A percentile compares a stretch with the other conserved stretches of the same genome.
These are phyloP conservation scores for Acacia crassicarpa DNA, from an alignment of 306 rosid genomes.

Conservation along the genomic window DNA sequence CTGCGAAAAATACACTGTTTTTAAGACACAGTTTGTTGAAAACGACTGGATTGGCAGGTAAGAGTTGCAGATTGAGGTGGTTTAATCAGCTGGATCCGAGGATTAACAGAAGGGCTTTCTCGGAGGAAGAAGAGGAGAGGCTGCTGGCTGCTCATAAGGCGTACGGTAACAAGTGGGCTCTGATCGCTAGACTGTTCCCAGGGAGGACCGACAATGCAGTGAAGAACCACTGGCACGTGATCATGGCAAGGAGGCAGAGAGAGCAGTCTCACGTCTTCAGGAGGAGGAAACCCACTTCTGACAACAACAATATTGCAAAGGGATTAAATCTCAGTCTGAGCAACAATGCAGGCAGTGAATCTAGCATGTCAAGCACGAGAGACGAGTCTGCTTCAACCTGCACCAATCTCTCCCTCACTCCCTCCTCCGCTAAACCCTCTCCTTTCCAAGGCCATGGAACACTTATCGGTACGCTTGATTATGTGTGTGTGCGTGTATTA, in stretches of 20 bases:
- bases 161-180: constrained; percentile 93
- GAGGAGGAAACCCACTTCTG: constrained; percentile 52
- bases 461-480: constrained; percentile 37
- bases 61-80: constrained; percentile 97
- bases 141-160: constrained; percentile 65
- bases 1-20: background rate
- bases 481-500: background rate
- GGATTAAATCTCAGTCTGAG: constrained; percentile 31
- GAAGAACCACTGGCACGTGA: constrained; percentile 96
- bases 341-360: constrained; percentile 52
- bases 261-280: constrained; percentile 57
- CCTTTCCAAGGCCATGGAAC: constrained; percentile 32
- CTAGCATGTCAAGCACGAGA: constrained; percentile 57
- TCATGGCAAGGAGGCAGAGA: constrained; percentile 81
- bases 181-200: constrained; percentile 83
- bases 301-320: constrained; percentile 2
- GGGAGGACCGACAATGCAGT: constrained; percentile 97
- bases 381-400: constrained; percentile 69
- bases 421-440: background rate
- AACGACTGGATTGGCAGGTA: constrained; percentile 43
- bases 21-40: background rate
- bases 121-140: constrained; percentile 82
- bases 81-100: constrained; percentile 90
- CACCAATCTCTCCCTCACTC: constrained; percentile 65
- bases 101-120: constrained; percentile 70